These are phyloP conservation scores for Geotrichum aggregatum DNA, from an alignment of 1,139 yeast species.

Conservation along the genomic window DNA sequence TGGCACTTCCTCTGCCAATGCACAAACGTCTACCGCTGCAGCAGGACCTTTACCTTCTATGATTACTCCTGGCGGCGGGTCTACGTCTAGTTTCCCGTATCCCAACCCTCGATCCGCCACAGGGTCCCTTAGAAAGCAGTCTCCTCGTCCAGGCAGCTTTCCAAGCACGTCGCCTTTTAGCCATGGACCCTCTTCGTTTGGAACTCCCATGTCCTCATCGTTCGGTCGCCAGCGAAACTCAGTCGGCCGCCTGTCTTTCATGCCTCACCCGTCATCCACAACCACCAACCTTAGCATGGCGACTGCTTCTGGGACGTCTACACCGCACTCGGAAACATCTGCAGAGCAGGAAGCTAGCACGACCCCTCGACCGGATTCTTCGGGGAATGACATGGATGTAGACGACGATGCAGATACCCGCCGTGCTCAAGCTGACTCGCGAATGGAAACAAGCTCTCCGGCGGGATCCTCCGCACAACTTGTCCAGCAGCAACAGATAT, in stretches of 20 bases:
- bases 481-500: conserved; percentile 17
- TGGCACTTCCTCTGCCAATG: conserved; percentile 19
- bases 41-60: conserved; percentile 12
- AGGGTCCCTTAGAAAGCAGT: conserved; percentile 21
- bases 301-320: conserved; percentile 26
- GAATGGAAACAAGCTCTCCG: conserved; percentile 6
- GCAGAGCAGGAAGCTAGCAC: not conserved
- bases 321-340: conserved; percentile 17
- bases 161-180: conserved; percentile 12
- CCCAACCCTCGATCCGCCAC: conserved; percentile 23
- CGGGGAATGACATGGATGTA: not conserved
- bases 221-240: conserved; percentile 16
- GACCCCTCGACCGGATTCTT: not conserved
- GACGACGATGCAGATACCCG: conserved; percentile 3
- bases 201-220: conserved; percentile 4
- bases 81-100: conserved; percentile 24
- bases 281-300: conserved; percentile 35
- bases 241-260: conserved; percentile 25
- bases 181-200: conserved; percentile 4
- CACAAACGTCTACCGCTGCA: conserved; percentile 14
- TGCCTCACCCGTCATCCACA: conserved; percentile 31
- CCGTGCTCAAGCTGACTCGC: not conserved
- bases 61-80: conserved; percentile 1
- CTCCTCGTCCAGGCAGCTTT: conserved; percentile 10
- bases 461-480: not conserved